Conservation (phyloP, 208 protist species). For the Leishmania tarentolae region DNA sequence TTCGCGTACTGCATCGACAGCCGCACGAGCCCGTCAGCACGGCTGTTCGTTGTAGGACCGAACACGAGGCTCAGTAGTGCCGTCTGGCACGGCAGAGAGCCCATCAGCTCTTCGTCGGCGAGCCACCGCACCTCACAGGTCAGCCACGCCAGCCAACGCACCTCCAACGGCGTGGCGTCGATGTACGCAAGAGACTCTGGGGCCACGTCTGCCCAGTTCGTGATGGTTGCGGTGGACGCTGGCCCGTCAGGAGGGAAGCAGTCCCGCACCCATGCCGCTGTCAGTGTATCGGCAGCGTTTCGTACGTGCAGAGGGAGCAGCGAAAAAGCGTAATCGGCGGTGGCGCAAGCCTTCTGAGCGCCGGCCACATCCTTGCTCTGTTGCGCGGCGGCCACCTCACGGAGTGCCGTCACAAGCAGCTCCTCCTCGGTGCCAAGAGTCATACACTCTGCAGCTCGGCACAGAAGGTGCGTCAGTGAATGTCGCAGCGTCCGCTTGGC, state of each 20-base stretch:
- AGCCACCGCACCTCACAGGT: constrained; percentile 25
- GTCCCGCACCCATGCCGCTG: constrained; percentile 24
- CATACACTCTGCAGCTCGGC: constrained; percentile 21
- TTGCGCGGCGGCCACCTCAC: constrained; percentile 15
- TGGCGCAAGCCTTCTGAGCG: constrained; percentile 12
- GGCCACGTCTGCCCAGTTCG: constrained; percentile 4
- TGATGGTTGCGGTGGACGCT: constrained; percentile 7
- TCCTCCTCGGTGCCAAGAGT: constrained; percentile 24
- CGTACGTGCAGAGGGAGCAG: constrained; percentile 18
- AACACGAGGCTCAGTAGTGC: constrained; percentile 19
- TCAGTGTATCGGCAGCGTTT: constrained; percentile 11
- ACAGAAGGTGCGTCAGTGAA: constrained; percentile 22
- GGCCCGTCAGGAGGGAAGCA: constrained; percentile 13
- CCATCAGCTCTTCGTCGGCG: constrained; percentile 26
- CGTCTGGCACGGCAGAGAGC: background rate
- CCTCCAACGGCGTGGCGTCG: constrained; percentile 14
- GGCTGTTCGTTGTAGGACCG: constrained; percentile 4
- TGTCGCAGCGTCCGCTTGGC: constrained; percentile 20
- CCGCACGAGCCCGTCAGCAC: constrained; percentile 26
- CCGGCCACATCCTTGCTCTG: background rate
- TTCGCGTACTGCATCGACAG: constrained; percentile 29
- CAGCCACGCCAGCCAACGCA: constrained; percentile 33
- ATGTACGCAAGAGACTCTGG: constrained; percentile 13
- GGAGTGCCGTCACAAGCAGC: constrained; percentile 25
- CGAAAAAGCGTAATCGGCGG: constrained; percentile 27